A percentile compares a stretch with the other conserved stretches of the same genome.
These are phyloP conservation scores for Oryza longistaminata DNA, from an alignment of 176 grass and related monocot species.

Conservation along the genomic window DNA sequence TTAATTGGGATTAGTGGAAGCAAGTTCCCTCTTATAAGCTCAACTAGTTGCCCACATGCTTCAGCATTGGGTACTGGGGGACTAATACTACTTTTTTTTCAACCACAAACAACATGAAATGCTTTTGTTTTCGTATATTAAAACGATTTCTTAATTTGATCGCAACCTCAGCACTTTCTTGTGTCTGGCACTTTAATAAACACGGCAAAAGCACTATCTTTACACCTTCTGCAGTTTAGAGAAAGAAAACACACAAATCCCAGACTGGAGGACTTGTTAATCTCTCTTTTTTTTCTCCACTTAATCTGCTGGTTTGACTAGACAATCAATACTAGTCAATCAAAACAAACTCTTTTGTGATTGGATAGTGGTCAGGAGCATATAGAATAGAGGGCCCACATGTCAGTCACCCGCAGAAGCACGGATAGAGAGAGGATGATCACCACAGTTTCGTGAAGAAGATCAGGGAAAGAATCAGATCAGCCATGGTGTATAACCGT, in stretches of 20 bases:
- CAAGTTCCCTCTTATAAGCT: slow-evolving; percentile 20
- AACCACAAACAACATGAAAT: slow-evolving; percentile 31
- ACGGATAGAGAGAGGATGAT: neutral
- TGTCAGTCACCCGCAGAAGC: neutral
- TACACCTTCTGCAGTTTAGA: slow-evolving; percentile 15
- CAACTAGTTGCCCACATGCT: neutral
- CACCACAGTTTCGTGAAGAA: neutral
- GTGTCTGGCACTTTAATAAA: slow-evolving; percentile 30
- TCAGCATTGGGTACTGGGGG: neutral
- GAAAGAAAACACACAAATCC: neutral
- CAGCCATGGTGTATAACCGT: neutral
- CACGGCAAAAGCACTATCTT: slow-evolving; percentile 8
- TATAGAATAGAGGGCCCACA: neutral
- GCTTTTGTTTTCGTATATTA: neutral
- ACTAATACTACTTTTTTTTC: slow-evolving; percentile 27
- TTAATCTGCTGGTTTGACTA: neutral
- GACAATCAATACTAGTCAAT: neutral
- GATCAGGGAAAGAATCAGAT: neutral
- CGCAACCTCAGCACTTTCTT: slow-evolving; percentile 47
- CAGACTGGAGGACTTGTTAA: neutral
- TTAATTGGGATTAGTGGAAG: slow-evolving; percentile 35
- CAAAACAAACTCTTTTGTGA: neutral
- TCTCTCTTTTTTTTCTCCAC: neutral
- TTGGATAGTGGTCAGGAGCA: neutral
- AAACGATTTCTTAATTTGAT: slow-evolving; percentile 30